These are phyloP conservation scores for Colletotrichum siamense DNA, from an alignment of 2,329 filamentous ascomycete genomes.

Conservation along the genomic window DNA sequence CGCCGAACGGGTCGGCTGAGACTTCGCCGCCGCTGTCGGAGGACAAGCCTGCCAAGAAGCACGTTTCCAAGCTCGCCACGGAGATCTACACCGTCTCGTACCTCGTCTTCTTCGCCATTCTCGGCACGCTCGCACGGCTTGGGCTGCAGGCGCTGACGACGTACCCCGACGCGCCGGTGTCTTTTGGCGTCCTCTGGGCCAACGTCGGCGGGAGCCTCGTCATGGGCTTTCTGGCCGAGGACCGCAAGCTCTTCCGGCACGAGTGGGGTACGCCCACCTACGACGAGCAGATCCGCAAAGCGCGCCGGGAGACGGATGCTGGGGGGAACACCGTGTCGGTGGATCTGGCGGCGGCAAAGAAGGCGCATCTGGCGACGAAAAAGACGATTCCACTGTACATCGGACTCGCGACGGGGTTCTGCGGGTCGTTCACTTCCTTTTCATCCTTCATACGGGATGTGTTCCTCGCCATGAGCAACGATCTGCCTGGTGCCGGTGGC, in stretches of 20 bases:
- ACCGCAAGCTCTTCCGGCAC: conserved; percentile 74
- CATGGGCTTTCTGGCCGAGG: conserved; percentile 86
- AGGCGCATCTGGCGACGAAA: conserved; percentile 69
- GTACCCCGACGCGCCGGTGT: conserved; percentile 78
- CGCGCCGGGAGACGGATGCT: conserved; percentile 42
- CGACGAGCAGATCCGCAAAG: conserved; percentile 37
- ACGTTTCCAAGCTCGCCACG: conserved; percentile 57
- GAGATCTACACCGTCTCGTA: conserved; percentile 78
- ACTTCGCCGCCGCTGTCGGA: neutral
- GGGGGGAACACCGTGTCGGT: conserved; percentile 39
- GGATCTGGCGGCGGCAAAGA: conserved; percentile 52
- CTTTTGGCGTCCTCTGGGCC: conserved; percentile 81
- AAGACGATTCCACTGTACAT: conserved; percentile 91
- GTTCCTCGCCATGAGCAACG: conserved; percentile 81
- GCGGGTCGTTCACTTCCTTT: conserved; percentile 89
- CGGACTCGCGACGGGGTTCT: conserved; percentile 85
- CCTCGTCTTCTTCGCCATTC: conserved; percentile 82
- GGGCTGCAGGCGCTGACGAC: conserved; percentile 80
- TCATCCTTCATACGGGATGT: conserved; percentile 83
- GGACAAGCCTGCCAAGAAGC: neutral
- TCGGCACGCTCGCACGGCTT: conserved; percentile 83
- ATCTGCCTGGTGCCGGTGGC: conserved; percentile 49
- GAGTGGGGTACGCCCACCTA: conserved; percentile 63
- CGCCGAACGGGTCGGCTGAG: neutral
- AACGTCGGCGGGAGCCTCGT: conserved; percentile 83